These are phyloP conservation scores for Rosa chinensis DNA, from an alignment of 306 rosid genomes.

Conservation along the genomic window DNA sequence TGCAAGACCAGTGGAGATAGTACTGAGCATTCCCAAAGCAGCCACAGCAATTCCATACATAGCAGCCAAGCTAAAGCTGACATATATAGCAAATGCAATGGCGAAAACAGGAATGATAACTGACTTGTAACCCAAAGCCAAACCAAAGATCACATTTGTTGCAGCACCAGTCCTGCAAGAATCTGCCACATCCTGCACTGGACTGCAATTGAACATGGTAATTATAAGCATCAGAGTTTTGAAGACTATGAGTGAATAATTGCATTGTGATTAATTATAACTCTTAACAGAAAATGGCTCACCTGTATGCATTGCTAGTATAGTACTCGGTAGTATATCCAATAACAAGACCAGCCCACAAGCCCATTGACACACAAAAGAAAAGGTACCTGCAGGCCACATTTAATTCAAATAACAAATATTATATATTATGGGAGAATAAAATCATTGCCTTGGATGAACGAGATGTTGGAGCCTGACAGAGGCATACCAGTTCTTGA, in stretches of 20 bases:
- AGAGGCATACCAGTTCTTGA: slow-evolving; percentile 59
- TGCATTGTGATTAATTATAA: neutral
- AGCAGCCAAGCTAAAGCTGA: slow-evolving; percentile 75
- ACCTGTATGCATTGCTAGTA: slow-evolving; percentile 81
- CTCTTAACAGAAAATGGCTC: neutral
- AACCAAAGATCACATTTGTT: slow-evolving; percentile 66
- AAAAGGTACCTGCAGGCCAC: slow-evolving; percentile 59
- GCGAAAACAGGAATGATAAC: slow-evolving; percentile 68
- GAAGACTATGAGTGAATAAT: neutral
- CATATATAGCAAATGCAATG: slow-evolving; percentile 63
- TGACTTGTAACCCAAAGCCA: slow-evolving; percentile 69
- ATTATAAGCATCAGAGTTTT: slow-evolving; percentile 19
- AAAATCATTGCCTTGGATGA: neutral
- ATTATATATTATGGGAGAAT: neutral
- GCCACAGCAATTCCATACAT: slow-evolving; percentile 73
- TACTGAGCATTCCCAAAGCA: slow-evolving; percentile 79
- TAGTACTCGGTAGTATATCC: slow-evolving; percentile 69
- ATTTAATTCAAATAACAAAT: slow-evolving; percentile 15
- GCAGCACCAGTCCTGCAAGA: slow-evolving; percentile 78
- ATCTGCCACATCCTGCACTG: slow-evolving; percentile 80
- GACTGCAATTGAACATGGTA: slow-evolving; percentile 44
- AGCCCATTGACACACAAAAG: slow-evolving; percentile 67
- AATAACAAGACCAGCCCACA: slow-evolving; percentile 80
- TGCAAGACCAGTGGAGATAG: slow-evolving; percentile 70
- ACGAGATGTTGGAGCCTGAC: neutral